phyloP scores from a whole-genome alignment of 2,329 filamentous ascomycete species.

The Nectriaceae sp. region DNA sequence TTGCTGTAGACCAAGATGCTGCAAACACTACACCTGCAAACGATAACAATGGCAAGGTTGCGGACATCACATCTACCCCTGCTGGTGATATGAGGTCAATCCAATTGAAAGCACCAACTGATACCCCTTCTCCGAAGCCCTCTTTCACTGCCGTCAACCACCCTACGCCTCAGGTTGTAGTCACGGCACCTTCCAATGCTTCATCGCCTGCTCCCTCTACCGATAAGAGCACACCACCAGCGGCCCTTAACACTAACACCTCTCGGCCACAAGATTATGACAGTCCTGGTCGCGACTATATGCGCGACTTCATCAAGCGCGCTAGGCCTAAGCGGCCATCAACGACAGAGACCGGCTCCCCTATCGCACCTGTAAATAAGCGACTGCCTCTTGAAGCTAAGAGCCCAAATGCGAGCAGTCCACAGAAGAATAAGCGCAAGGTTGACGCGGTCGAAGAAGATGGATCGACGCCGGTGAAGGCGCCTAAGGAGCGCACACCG shows the following conservation, averaged over 20 bases:
- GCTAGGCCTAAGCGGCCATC: conserved; percentile 30
- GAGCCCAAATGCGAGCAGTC: conserved; percentile 39
- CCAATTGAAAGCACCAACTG: conserved; percentile 4
- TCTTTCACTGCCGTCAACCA: conserved; percentile 32
- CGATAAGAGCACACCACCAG: conserved; percentile 1
- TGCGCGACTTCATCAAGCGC: conserved; percentile 39
- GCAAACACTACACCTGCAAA: too few species aligned
- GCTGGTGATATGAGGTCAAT: not conserved
- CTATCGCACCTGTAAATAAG: conserved; percentile 25
- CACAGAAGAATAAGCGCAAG: conserved; percentile 36
- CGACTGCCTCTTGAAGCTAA: conserved; percentile 35
- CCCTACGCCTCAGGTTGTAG: conserved; percentile 8
- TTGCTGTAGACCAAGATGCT: too few species aligned
- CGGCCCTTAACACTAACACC: not conserved
- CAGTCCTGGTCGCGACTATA: conserved; percentile 34
- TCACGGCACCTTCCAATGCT: conserved; percentile 6
- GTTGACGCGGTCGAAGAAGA: conserved; percentile 22
- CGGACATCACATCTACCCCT: not conserved
- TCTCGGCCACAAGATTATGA: not conserved
- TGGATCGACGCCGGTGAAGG: conserved; percentile 22
- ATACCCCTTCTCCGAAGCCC: conserved; percentile 11
- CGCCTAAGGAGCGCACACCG: conserved; percentile 18
- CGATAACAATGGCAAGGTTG: not conserved
- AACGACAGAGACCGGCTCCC: conserved; percentile 34
- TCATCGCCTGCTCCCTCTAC: not conserved